Evolutionary conservation across 2,329 filamentous ascomycete species (phyloP).

Genomic region (Calonectria ilicicola): DNA sequence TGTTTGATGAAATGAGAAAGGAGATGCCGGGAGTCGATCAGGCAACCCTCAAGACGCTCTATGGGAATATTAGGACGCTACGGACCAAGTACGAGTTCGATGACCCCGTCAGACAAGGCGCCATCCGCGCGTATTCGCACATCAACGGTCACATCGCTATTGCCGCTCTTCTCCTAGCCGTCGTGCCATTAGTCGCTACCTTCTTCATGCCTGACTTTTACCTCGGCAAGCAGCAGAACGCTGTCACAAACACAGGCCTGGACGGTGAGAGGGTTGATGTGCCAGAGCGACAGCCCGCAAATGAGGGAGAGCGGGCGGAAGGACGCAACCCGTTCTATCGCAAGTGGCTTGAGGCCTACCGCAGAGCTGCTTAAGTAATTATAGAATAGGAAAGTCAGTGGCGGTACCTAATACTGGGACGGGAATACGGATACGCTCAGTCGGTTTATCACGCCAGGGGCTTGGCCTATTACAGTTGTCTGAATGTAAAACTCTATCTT

Average conservation of each 20-base stretch:
- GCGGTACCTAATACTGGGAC: neutral
- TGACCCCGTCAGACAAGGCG: neutral
- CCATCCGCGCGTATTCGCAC: neutral
- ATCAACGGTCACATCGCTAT: neutral
- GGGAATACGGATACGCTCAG: neutral
- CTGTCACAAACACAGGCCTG: constrained; percentile 48
- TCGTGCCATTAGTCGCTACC: constrained; percentile 46
- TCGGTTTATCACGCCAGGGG: neutral
- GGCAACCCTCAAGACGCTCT: neutral
- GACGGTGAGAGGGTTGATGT: constrained; percentile 35
- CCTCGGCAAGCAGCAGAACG: constrained; percentile 50
- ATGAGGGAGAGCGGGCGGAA: neutral
- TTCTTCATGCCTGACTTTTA: constrained; percentile 57
- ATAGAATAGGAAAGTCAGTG: neutral
- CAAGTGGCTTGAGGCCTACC: neutral
- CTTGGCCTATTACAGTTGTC: neutral
- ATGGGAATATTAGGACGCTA: neutral
- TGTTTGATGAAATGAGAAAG: neutral
- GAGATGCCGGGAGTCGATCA: neutral
- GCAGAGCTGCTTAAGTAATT: neutral
- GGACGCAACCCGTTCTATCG: neutral
- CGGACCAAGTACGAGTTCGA: neutral
- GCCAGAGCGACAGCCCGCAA: neutral
- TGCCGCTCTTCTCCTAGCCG: neutral
- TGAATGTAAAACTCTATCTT: neutral